phyloP scores from a whole-genome alignment of 169 alveolate genomes.

The Amoebophrya sp. region DNA sequence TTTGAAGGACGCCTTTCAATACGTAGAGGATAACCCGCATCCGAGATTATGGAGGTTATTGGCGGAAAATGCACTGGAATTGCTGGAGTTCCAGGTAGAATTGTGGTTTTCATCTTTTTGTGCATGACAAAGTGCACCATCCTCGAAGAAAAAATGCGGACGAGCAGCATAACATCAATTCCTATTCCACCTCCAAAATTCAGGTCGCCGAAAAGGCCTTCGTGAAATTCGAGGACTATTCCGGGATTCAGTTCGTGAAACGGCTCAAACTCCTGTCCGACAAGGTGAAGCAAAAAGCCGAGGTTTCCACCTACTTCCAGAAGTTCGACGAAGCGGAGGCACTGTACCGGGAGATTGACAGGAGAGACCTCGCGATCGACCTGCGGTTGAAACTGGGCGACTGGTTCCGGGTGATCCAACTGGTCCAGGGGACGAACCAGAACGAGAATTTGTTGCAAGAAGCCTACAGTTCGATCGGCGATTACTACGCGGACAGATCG shows the following conservation, averaged over 20 bases:
- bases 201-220: slow-evolving; percentile 79
- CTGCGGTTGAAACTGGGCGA: slow-evolving; percentile 78
- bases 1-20: slow-evolving; percentile 67
- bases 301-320: slow-evolving; percentile 68
- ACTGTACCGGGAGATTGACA: slow-evolving; percentile 69
- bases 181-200: too few relatives aligned
- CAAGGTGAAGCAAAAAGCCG: slow-evolving; percentile 69
- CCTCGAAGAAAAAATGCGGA: too few relatives aligned
- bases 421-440: slow-evolving; percentile 59
- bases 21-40: slow-evolving; percentile 70
- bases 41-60: slow-evolving; percentile 73
- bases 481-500: slow-evolving; percentile 65
- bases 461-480: slow-evolving; percentile 72
- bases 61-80: slow-evolving; percentile 72
- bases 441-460: slow-evolving; percentile 61
- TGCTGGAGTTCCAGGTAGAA: slow-evolving; percentile 65
- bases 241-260: slow-evolving; percentile 70
- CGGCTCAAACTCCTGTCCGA: slow-evolving; percentile 56
- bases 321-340: slow-evolving; percentile 79
- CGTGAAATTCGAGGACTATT: slow-evolving; percentile 71
- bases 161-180: too few relatives aligned
- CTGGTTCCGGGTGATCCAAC: slow-evolving; percentile 75
- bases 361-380: slow-evolving; percentile 77
- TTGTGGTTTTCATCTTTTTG: too few relatives aligned
- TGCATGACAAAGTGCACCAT: too few relatives aligned